Conservation (phyloP, 129 eudicot genomes). For the Calendula officinalis region DNA sequence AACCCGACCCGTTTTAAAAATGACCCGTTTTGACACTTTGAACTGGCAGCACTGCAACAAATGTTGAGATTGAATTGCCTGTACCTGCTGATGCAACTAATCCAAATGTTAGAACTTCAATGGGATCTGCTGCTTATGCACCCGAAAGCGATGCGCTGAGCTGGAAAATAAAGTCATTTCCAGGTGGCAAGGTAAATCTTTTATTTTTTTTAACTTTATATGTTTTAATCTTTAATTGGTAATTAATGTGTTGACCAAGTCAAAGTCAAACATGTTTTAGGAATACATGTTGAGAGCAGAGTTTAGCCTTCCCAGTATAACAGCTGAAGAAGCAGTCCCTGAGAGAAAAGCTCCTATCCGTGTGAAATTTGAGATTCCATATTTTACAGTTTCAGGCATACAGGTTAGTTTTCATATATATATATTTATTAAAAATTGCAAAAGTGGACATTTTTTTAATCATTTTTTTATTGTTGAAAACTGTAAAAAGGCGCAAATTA, state of each 20-base stretch:
- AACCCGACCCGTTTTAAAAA: too few species aligned
- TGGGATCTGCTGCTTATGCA: constrained; percentile 90
- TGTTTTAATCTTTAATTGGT: too few species aligned
- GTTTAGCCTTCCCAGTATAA: constrained; percentile 73
- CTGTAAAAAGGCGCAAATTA: too few species aligned
- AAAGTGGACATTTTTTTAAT: too few species aligned
- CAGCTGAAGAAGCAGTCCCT: constrained; percentile 61
- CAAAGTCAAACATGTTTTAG: constrained; percentile 26
- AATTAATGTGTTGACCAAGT: too few species aligned
- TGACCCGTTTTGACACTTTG: neutral
- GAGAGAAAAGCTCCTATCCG: constrained; percentile 83
- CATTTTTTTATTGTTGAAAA: too few species aligned
- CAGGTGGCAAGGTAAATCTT: constrained; percentile 74
- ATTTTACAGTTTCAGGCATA: constrained; percentile 85
- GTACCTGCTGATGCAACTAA: constrained; percentile 77
- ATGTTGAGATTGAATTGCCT: constrained; percentile 89
- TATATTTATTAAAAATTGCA: too few species aligned
- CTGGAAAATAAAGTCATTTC: constrained; percentile 92
- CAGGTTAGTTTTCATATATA: constrained; percentile 40
- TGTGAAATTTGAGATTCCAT: constrained; percentile 83
- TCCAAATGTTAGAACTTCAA: constrained; percentile 79
- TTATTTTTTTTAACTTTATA: neutral
- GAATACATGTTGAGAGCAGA: constrained; percentile 93
- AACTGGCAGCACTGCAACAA: constrained; percentile 71
- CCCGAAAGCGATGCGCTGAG: constrained; percentile 86